A percentile compares a stretch with the other conserved stretches of the same genome.
phyloP scores from a whole-genome alignment of 2,329 filamentous ascomycete genomes.

The Hypomyces perniciosus region DNA sequence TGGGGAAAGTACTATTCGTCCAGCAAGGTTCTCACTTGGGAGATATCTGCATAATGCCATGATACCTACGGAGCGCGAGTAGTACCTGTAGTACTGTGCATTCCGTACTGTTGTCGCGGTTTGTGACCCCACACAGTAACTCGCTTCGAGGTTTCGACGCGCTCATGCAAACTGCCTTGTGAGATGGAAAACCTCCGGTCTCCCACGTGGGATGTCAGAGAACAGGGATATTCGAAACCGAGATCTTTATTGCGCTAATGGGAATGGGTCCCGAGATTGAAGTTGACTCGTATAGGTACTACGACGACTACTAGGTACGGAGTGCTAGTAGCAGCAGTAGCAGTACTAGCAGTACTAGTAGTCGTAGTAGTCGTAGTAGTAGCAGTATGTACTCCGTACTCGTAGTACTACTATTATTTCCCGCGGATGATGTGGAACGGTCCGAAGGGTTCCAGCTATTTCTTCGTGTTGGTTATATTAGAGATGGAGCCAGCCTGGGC shows the following conservation, averaged over 20 bases:
- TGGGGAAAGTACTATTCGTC: too few species aligned
- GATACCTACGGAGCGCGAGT: too few species aligned
- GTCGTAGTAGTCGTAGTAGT: slow-evolving; percentile 3
- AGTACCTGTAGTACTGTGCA: too few species aligned
- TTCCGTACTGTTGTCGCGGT: not conserved
- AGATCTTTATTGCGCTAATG: not conserved
- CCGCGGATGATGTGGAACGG: too few species aligned
- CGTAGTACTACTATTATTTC: too few species aligned
- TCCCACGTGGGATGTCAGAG: slow-evolving; percentile 5
- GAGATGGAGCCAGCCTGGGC: too few species aligned
- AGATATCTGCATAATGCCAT: too few species aligned
- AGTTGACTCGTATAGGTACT: too few species aligned
- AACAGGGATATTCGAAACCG: not conserved
- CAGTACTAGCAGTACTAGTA: not conserved
- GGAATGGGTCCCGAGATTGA: not conserved
- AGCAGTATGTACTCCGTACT: too few species aligned
- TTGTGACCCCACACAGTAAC: slow-evolving; percentile 7
- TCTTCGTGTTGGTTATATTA: too few species aligned
- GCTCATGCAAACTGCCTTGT: not conserved
- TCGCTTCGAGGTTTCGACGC: slow-evolving; percentile 3
- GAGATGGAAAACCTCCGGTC: not conserved
- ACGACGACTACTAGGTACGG: not conserved
- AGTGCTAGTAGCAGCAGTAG: not conserved
- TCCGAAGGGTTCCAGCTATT: too few species aligned
- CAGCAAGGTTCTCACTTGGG: too few species aligned